These are phyloP conservation scores for Solanum infundibuliforme DNA, from an alignment of 257 asterid species.

Conservation along the genomic window DNA sequence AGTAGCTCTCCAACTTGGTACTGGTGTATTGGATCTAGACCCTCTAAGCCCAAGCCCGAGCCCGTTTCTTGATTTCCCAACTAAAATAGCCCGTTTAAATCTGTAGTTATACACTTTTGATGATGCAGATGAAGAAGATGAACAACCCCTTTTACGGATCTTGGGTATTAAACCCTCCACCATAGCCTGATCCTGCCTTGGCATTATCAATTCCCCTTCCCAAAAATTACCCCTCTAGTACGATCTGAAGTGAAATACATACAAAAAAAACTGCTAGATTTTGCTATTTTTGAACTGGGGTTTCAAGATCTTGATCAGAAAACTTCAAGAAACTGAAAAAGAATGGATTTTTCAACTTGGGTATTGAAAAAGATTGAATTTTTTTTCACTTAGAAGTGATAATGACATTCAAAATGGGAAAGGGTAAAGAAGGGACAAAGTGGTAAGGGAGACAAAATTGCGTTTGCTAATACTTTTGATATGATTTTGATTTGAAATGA, in stretches of 20 bases:
- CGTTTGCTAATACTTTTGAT: not conserved
- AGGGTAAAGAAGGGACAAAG: not conserved
- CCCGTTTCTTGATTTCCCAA: conserved; percentile 66
- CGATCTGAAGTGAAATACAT: not conserved
- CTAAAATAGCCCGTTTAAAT: conserved; percentile 67
- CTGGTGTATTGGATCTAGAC: conserved; percentile 90
- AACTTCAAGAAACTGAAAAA: not conserved
- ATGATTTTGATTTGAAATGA: not conserved
- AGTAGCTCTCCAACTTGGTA: conserved; percentile 70
- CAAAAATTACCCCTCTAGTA: not conserved
- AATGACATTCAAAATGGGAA: not conserved
- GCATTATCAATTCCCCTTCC: conserved; percentile 17
- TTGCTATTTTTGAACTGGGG: not conserved
- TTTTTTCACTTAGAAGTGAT: not conserved
- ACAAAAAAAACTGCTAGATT: not conserved
- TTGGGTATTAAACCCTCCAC: conserved; percentile 49
- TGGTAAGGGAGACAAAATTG: not conserved
- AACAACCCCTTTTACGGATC: conserved; percentile 92
- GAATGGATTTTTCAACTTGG: not conserved
- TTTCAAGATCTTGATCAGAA: not conserved
- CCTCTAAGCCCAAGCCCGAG: conserved; percentile 27
- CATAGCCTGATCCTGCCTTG: conserved; percentile 34
- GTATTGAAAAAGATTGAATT: not conserved
- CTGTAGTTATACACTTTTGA: conserved; percentile 50
- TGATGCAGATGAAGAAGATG: conserved; percentile 76